Evolutionary conservation across 169 alveolate genomes (phyloP).

Genomic region (Ichthyophthirius multifiliis): DNA sequence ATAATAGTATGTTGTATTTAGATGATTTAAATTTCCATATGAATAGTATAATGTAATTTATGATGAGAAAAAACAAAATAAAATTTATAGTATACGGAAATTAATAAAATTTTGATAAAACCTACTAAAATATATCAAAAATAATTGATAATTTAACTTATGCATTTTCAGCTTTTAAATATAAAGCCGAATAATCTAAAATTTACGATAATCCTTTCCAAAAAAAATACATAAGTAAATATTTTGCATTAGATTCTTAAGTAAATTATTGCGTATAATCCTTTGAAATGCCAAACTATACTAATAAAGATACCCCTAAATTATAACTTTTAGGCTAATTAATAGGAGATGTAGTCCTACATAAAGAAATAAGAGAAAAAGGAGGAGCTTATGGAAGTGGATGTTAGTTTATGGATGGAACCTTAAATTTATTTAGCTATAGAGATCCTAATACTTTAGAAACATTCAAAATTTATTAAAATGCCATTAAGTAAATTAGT

Average conservation of each 20-base stretch:
- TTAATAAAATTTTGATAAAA: conserved; percentile 10
- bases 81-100: conserved; percentile 44
- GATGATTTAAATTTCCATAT: conserved; percentile 41
- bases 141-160: conserved; percentile 35
- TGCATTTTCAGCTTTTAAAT: conserved; percentile 41
- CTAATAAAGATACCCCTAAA: conserved; percentile 34
- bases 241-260: conserved; percentile 48
- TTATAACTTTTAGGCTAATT: conserved; percentile 30
- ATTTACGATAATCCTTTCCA: conserved; percentile 19
- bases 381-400: conserved; percentile 80
- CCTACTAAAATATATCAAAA: conserved; percentile 31
- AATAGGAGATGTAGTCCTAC: conserved; percentile 38
- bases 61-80: conserved; percentile 50
- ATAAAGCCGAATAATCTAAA: background rate
- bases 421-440: conserved; percentile 43
- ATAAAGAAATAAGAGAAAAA: conserved; percentile 67
- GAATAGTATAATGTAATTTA: conserved; percentile 41
- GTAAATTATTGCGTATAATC: conserved; percentile 56
- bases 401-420: conserved; percentile 53
- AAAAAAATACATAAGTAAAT: conserved; percentile 16
- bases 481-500: conserved; percentile 11
- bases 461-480: conserved; percentile 51
- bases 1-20: conserved; percentile 4
- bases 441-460: conserved; percentile 59
- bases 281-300: conserved; percentile 31